phyloP scores from a whole-genome alignment of 805 yeast genomes.

The Nakazawaea wickerhamii region DNA sequence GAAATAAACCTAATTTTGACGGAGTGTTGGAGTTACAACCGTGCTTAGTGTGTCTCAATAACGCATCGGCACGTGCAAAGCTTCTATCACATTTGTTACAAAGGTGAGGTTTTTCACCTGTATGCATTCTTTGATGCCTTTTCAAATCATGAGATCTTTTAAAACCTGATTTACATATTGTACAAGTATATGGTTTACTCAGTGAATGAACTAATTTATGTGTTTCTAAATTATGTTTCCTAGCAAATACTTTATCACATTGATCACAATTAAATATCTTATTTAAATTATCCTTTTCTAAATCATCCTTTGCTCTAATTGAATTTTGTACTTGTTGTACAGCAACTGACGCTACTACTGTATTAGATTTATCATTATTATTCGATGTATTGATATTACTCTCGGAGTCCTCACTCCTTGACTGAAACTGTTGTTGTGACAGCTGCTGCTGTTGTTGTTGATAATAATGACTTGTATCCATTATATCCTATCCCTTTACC shows the following conservation, averaged over 20 bases:
- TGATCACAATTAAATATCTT: slow-evolving; percentile 46
- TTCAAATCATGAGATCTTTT: slow-evolving; percentile 72
- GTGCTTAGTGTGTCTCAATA: slow-evolving; percentile 56
- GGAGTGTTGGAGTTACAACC: slow-evolving; percentile 27
- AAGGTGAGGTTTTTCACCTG: slow-evolving; percentile 65
- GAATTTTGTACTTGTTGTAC: background rate
- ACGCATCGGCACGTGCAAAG: slow-evolving; percentile 74
- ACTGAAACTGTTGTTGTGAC: no score
- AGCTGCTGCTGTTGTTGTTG: no score
- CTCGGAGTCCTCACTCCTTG: no score
- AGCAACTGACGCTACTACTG: background rate
- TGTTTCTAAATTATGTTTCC: slow-evolving; percentile 70
- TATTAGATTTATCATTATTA: background rate
- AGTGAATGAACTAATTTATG: slow-evolving; percentile 66
- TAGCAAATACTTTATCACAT: slow-evolving; percentile 60
- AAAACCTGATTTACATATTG: slow-evolving; percentile 55
- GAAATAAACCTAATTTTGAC: background rate
- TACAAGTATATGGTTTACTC: slow-evolving; percentile 58
- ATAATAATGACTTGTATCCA: no score
- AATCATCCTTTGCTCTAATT: slow-evolving; percentile 13
- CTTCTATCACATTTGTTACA: slow-evolving; percentile 57
- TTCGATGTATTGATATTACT: no score
- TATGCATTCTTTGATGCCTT: slow-evolving; percentile 69
- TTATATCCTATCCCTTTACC: no score
- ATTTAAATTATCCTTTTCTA: slow-evolving; percentile 15